Evolutionary conservation across 2,329 filamentous ascomycete species (phyloP), one percentile per base, ranked within the genome.

Genomic region (Diaporthe aspalathi): DNA sequence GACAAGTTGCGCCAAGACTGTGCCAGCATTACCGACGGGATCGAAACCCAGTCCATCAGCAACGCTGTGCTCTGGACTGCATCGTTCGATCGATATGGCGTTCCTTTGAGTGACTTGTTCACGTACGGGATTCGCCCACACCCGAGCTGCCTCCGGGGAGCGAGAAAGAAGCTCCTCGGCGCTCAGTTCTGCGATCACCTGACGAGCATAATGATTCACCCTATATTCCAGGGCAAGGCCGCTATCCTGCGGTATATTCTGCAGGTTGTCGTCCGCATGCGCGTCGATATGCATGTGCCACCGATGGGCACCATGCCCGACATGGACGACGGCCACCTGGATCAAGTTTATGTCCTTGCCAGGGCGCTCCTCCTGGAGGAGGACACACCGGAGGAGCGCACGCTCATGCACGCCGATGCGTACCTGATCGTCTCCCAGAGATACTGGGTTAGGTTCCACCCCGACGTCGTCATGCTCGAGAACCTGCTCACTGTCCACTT

Each of bases 71-170:
- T 68, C 2, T 68, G 66, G 66, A 57, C 66, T 11, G 66, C 53
- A 8, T 38, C 29, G 3, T 68, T 68, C 3, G 66, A 68, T 5
- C 24, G 66, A 22, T 68, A 68, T 1, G 43, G 53, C 8, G 43
- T 29, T 6, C 66, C 66, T 4, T 53, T 60, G 7, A 60, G 53
- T 14, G 66, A 68, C 29, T 47, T 68, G 22, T 68, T 68, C 22
- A 68, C 66, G 38, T 68, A 68, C 16, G 66, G 66, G 8, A 32
- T 68, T 7, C 53, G 54, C 6, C 66, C 53, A 12, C 66, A 68
- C 22, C 66, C 53, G 2, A 47, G 12, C 17, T 29, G n/a, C 17
- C 24, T 38, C 11, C n/a, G 66, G 6, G 12, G 24, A 5, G 1
- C 29, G 1, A 47, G 66, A 27, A 47, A 56, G n/a, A 68, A 50